Conservation (phyloP, 441 rosid genomes). For the Populus hybrid region DNA sequence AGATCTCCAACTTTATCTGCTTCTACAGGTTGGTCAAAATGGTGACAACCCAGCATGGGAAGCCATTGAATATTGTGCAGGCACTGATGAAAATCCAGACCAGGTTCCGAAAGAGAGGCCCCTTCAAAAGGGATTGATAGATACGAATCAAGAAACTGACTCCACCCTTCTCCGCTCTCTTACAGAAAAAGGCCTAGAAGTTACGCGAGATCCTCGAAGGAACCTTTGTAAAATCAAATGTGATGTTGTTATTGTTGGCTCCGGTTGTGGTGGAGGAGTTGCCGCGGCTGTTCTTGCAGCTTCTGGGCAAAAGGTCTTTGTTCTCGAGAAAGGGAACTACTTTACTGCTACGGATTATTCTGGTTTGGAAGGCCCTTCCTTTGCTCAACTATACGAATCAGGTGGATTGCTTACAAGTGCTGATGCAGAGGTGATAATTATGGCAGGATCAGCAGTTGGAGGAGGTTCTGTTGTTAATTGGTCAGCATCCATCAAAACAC, state of each 20-base stretch:
- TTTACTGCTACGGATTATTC: slow-evolving; percentile 53
- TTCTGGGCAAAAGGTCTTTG: slow-evolving; percentile 70
- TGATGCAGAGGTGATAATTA: slow-evolving; percentile 35
- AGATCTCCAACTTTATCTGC: background rate
- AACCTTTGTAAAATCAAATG: slow-evolving; percentile 53
- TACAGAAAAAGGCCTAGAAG: slow-evolving; percentile 54
- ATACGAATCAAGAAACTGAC: slow-evolving; percentile 48
- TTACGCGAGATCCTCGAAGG: slow-evolving; percentile 20
- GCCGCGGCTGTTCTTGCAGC: slow-evolving; percentile 78
- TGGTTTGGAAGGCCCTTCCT: slow-evolving; percentile 63
- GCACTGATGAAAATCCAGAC: slow-evolving; percentile 16
- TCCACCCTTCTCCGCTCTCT: slow-evolving; percentile 47
- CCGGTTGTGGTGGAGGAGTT: slow-evolving; percentile 98
- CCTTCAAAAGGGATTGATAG: slow-evolving; percentile 68
- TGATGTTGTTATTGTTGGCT: slow-evolving; percentile 73
- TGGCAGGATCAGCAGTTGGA: slow-evolving; percentile 80
- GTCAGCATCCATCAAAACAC: slow-evolving; percentile 84
- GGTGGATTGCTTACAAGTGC: slow-evolving; percentile 54
- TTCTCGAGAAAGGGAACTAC: slow-evolving; percentile 85
- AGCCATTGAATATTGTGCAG: slow-evolving; percentile 53
- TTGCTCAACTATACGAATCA: slow-evolving; percentile 47
- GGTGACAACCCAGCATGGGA: slow-evolving; percentile 73
- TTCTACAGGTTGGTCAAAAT: slow-evolving; percentile 49
- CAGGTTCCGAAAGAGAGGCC: slow-evolving; percentile 42
- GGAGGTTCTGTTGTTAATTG: slow-evolving; percentile 29